Percentiles rank a stretch among this genome's conserved stretches.
Conservation (phyloP, 345 rosid genomes). For the Aquilaria sinensis region DNA sequence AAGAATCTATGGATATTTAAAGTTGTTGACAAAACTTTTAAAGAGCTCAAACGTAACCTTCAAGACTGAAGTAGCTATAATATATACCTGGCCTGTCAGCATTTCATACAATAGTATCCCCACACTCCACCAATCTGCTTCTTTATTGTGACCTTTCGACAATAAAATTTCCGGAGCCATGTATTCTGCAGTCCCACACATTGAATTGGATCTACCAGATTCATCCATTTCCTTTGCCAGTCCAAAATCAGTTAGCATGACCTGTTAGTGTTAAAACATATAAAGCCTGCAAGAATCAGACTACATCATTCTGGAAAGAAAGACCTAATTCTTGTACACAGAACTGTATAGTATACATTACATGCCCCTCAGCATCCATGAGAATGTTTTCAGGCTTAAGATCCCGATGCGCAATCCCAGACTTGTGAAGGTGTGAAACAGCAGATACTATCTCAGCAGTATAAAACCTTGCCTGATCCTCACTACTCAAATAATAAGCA, state of each 20-base stretch:
- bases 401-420: conserved; percentile 65
- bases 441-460: conserved; percentile 73
- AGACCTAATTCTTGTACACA: conserved; percentile 2
- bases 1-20: too few relatives aligned
- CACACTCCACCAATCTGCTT: conserved; percentile 78
- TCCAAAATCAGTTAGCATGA: conserved; percentile 70
- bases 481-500: conserved; percentile 27
- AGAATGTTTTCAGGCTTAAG: conserved; percentile 77
- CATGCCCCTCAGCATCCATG: conserved; percentile 66
- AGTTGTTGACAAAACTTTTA: not conserved
- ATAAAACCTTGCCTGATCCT: conserved; percentile 72
- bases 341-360: conserved; percentile 22
- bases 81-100: conserved; percentile 58
- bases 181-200: conserved; percentile 75
- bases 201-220: conserved; percentile 57
- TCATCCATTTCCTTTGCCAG: conserved; percentile 71
- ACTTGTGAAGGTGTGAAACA: conserved; percentile 70
- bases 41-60: not conserved
- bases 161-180: conserved; percentile 74
- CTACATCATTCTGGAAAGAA: not conserved
- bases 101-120: conserved; percentile 67
- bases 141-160: conserved; percentile 64
- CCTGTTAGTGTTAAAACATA: conserved; percentile 24
- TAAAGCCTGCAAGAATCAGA: conserved; percentile 1
- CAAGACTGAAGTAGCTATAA: not conserved